A percentile compares a stretch with the other conserved stretches of the same genome.
phyloP scores from a whole-genome alignment of 768 basidiomycete species.

The Tubosaeta brunneosetosa region DNA sequence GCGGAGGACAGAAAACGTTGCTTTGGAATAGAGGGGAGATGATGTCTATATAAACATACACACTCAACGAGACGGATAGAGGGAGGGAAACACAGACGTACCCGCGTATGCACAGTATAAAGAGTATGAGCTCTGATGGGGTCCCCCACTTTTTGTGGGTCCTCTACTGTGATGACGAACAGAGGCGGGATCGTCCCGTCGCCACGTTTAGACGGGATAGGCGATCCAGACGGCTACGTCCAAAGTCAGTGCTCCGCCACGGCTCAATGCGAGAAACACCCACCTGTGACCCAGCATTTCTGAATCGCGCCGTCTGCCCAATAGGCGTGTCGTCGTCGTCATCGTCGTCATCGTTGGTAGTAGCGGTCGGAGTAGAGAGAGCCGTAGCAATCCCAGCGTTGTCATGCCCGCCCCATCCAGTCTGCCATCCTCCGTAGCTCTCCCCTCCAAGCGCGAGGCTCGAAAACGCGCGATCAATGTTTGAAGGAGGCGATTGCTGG shows the following conservation, averaged over 20 bases:
- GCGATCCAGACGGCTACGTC: slow-evolving; percentile 15
- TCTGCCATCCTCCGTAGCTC: slow-evolving; percentile 49
- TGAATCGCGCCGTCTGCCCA: slow-evolving; percentile 39
- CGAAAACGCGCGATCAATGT: slow-evolving; percentile 33
- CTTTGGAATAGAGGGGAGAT: slow-evolving; percentile 77
- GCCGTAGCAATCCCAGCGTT: slow-evolving; percentile 10
- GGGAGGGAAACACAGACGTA: slow-evolving; percentile 31
- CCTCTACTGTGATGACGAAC: slow-evolving; percentile 88
- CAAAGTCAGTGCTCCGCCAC: slow-evolving; percentile 1
- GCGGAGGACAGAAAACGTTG: slow-evolving; percentile 88
- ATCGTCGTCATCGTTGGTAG: slow-evolving; percentile 43
- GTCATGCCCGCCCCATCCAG: slow-evolving; percentile 39
- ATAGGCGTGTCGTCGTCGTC: slow-evolving; percentile 71
- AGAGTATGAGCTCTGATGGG: slow-evolving; percentile 91
- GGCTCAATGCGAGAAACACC: neutral
- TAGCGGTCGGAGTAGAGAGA: slow-evolving; percentile 19
- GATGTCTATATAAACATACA: slow-evolving; percentile 56
- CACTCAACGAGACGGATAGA: neutral
- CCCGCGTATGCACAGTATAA: slow-evolving; percentile 92
- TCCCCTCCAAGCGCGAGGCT: slow-evolving; percentile 49
- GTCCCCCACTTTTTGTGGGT: slow-evolving; percentile 96
- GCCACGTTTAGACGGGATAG: slow-evolving; percentile 16
- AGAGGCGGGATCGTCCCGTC: slow-evolving; percentile 57
- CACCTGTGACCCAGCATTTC: slow-evolving; percentile 25
- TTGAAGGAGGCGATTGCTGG: slow-evolving; percentile 17